phyloP scores from a whole-genome alignment of 495 filamentous ascomycete genomes.

The Friedmanniomyces simplex region DNA sequence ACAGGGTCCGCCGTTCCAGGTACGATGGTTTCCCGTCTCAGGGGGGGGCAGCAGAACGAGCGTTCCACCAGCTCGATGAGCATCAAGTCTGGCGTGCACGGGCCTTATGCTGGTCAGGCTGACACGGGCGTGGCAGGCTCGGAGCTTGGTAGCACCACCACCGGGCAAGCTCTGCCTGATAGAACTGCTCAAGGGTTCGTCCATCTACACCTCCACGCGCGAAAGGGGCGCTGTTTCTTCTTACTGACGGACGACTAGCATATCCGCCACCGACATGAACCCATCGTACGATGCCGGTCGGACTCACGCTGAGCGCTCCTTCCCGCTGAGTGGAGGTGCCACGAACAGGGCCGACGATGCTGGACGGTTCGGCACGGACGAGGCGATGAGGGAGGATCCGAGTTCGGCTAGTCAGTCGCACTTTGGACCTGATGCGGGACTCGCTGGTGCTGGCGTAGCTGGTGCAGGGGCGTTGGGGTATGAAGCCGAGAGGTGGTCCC shows the following conservation, averaged over 20 bases:
- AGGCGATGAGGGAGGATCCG: neutral
- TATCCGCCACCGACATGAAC: neutral
- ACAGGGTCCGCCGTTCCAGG: neutral
- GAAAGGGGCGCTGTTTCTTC: neutral
- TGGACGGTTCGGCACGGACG: too few species aligned
- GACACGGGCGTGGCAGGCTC: constrained; percentile 4
- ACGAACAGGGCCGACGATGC: constrained; percentile 3
- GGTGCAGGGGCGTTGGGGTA: constrained; percentile 1
- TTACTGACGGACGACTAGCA: neutral
- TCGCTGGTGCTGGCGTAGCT: constrained; percentile 16
- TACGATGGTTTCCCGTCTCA: neutral
- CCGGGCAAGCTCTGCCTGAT: neutral
- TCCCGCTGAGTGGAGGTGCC: constrained; percentile 3
- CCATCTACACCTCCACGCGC: neutral
- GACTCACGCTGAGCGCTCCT: too few species aligned
- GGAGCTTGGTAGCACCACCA: neutral
- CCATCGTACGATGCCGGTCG: too few species aligned
- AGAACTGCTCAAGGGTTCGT: neutral
- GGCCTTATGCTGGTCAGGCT: constrained; percentile 13
- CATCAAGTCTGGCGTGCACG: constrained; percentile 29
- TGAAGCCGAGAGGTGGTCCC: neutral
- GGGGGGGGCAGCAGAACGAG: neutral
- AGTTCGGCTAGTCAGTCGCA: constrained; percentile 18
- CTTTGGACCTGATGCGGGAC: constrained; percentile 23
- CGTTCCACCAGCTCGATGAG: constrained; percentile 19